Conservation (phyloP, 169 alveolate species). For the Cyclospora cayetanensis region DNA sequence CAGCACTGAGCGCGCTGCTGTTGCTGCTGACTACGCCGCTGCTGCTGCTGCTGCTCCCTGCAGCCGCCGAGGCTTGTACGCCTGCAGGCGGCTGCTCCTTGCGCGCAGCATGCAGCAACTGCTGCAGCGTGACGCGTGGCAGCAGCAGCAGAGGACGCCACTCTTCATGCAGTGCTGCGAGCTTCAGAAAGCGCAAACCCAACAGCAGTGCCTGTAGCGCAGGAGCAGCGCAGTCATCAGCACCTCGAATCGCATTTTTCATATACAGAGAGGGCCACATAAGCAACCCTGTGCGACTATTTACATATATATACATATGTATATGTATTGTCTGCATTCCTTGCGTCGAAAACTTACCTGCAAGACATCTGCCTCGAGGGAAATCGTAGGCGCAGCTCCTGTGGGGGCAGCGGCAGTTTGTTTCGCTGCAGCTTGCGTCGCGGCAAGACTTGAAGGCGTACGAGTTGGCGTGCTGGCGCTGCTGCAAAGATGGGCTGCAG, state of each 20-base stretch:
- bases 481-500: conserved; percentile 15
- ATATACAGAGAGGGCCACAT: neutral
- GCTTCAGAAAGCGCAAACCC: conserved; percentile 75
- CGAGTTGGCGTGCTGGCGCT: conserved; percentile 14
- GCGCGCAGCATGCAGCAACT: conserved; percentile 36
- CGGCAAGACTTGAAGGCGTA: neutral
- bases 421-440: conserved; percentile 22
- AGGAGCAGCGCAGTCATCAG: neutral
- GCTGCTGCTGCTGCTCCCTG: conserved; percentile 28
- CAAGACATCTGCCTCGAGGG: neutral
- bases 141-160: conserved; percentile 72
- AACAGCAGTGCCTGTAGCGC: conserved; percentile 69
- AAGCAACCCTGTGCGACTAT: neutral
- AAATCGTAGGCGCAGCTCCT: conserved; percentile 20
- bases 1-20: neutral
- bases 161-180: conserved; percentile 74
- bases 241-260: neutral
- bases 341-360: neutral
- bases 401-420: conserved; percentile 17
- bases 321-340: no score
- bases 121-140: conserved; percentile 67
- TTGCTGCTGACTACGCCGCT: neutral
- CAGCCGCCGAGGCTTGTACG: neutral
- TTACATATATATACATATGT: neutral
- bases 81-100: conserved; percentile 28